phyloP scores from a whole-genome alignment of 2,329 filamentous ascomycete species.

The Parasarocladium wereldwijsianum region DNA sequence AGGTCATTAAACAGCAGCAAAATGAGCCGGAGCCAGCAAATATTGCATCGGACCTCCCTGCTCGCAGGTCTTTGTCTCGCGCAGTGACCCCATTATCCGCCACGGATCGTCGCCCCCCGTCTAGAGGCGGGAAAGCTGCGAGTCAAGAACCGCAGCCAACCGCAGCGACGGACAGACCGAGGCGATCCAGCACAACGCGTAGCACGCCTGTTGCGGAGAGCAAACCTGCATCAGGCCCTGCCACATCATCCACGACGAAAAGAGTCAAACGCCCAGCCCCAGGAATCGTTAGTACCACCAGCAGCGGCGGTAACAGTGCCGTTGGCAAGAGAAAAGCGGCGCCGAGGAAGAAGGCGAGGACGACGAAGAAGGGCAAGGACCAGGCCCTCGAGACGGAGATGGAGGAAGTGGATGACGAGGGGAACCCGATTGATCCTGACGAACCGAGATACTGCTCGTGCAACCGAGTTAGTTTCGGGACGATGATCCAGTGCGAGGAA shows the following conservation, averaged over 20 bases:
- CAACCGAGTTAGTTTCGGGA: conserved; percentile 65
- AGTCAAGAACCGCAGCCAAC: conserved; percentile 35
- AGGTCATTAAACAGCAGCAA: conserved; percentile 20
- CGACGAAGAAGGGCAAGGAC: conserved; percentile 32
- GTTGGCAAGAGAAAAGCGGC: conserved; percentile 59
- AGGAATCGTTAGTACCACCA: conserved; percentile 51
- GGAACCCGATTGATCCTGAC: conserved; percentile 56
- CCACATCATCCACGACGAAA: conserved; percentile 35
- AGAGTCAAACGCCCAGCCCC: conserved; percentile 58
- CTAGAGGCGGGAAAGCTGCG: conserved; percentile 32
- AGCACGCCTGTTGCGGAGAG: conserved; percentile 44
- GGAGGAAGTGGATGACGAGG: conserved; percentile 52
- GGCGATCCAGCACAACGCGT: conserved; percentile 40
- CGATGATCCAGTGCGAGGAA: conserved; percentile 75
- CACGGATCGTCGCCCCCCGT: conserved; percentile 28
- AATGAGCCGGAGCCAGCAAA: conserved; percentile 9
- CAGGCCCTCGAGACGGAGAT: conserved; percentile 25
- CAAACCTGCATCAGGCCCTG: too few species aligned
- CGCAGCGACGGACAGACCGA: conserved; percentile 35
- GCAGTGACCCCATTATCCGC: conserved; percentile 14
- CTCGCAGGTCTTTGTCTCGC: conserved; percentile 18
- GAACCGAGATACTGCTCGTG: conserved; percentile 68
- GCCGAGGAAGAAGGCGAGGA: conserved; percentile 47
- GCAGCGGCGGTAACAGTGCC: conserved; percentile 47
- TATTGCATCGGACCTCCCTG: conserved; percentile 9